Evolutionary conservation across 768 basidiomycete species (phyloP), one percentile per base, ranked within the genome.

Genomic region (Termitomyces sp.): DNA sequence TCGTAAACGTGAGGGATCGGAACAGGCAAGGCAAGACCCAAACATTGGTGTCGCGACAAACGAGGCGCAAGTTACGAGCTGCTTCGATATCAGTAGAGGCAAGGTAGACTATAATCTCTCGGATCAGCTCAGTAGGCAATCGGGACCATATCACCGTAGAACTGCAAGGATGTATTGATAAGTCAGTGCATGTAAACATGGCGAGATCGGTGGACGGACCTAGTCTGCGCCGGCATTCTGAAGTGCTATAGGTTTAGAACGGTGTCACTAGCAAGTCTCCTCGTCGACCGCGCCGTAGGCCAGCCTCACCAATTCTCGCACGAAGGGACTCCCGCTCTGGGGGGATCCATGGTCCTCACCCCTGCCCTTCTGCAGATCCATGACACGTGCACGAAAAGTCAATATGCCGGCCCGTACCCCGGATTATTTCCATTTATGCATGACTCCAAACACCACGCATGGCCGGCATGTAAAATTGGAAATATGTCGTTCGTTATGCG

Each of bases 21-120:
- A 73, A 75, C 42, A 75, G 59, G 22, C 69, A 54, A 20, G 72
- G 74, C 10, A 75, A 67, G 31, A 74, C 68, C 55, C 73, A 70
- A 34, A 72, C 54, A 56, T 75, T 75, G 5, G 70, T 66, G 54
- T 68, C 66, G 51, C 66, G 68, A 26, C 69, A 74, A 24, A 75
- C 64, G 16, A 74, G 63, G 9, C 74, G 70, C 29, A 75, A 68
- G 8, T 57, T 33, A 20, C 68, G 64, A 34, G 73, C 73, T 45
- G 62, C 61, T 9, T 60, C 47, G 31, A 55, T 33, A 57, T 65
- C 65, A 10, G 56, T 64, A 26, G 63, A 56, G 7, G 73, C 72
- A 31, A 70, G 53, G 53, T 68, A 62, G 12, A 72, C 56, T 5
- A 74, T 51, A 29, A 73, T 71, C 62, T 74, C 72, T 22, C 69